Conservation (phyloP, 192 early-diverging fungal genomes). For the Coemansia sp. region DNA sequence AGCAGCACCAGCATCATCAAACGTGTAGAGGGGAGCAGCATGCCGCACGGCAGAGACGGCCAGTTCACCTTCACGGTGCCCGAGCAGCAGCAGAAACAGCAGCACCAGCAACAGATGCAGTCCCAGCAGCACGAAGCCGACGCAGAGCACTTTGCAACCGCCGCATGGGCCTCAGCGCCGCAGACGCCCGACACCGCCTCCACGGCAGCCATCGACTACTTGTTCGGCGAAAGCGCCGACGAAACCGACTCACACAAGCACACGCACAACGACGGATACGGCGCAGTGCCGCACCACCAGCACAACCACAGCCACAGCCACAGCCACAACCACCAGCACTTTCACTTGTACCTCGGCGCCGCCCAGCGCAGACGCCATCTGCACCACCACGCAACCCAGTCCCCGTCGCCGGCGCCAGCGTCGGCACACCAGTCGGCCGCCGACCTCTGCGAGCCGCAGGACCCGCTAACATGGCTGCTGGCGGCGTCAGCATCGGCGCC, state of each 20-base stretch:
- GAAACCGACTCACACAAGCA: conserved; percentile 7
- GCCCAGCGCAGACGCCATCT: conserved; percentile 18
- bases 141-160: conserved; percentile 6
- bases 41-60: background rate
- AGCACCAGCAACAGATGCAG: background rate
- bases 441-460: conserved; percentile 4
- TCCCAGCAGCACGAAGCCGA: background rate
- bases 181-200: background rate
- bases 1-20: too few relatives aligned
- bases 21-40: background rate
- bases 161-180: conserved; percentile 27
- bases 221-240: conserved; percentile 7
- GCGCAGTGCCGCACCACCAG: conserved; percentile 13
- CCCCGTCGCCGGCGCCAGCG: background rate
- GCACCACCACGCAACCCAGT: background rate
- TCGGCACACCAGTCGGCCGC: background rate
- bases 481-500: conserved; percentile 1
- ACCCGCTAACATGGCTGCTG: conserved; percentile 43
- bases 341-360: conserved; percentile 17
- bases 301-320: conserved; percentile 15
- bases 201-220: background rate
- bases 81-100: conserved; percentile 6
- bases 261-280: conserved; percentile 2
- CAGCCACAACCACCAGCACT: conserved; percentile 33
- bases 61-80: conserved; percentile 9